Evolutionary conservation across 179 eudicot species (phyloP), one percentile per base, ranked within the genome.

Genomic region (Beta corolliflora): DNA sequence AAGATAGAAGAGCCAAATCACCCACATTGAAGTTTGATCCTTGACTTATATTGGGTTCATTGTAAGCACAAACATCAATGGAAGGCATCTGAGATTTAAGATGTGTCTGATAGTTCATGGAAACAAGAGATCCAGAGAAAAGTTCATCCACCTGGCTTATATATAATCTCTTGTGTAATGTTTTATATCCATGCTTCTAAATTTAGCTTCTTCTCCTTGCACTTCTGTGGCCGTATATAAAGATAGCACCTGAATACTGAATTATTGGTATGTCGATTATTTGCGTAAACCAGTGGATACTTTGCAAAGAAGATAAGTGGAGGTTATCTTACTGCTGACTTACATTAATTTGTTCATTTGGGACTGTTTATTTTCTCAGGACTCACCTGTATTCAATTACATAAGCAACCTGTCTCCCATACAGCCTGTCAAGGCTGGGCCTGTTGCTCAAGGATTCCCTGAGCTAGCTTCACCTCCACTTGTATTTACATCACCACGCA

Each of bases 331-430:
- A 36, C 5, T 73, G 60, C 19, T 71, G 81, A 65, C 19, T 64
- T 13, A 69, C 60, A n/a, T 71, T 60, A 58, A 75, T 64, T 55
- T 75, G 41, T 72, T n/a, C 21, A 3, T 58, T 80, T 69, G 71
- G 29, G 65, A 44, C 65, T 80, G 48, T 46, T 77, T 72, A 50
- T 23, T 48, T 72, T 19, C 69, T 73, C 87, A 92, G 95, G 94
- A 92, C 15, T 88, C 91, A 65, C 84, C 92, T 73, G 75, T 89
- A 76, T 93, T 86, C 63, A 84, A 77, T 74, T 90, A 84, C 81
- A 79, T 92, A 61, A 88, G 90, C 89, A 91, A 85, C 84, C 88
- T 91, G 36, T 92, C 94, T 68, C 93, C 94, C 45, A 82, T 89
- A 82, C 87, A 86, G 79, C 89, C 90, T 67, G 86, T 83, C 73